Percentiles rank a stretch among this genome's conserved stretches.
Conservation (phyloP, 169 alveolate genomes). For the Plasmodium reichenowi region DNA sequence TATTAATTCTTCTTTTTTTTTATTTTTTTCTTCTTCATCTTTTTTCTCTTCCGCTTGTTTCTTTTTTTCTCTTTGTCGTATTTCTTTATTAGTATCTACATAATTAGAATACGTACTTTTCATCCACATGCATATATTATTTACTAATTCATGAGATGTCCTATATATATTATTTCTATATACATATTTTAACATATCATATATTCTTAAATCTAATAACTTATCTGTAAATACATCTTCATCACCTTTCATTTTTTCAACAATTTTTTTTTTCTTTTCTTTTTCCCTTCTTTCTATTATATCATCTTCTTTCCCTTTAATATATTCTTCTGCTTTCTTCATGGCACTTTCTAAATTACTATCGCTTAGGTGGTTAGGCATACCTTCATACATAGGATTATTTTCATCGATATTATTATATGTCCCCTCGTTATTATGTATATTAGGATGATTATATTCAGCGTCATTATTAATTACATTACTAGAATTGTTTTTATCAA, state of each 20-base stretch:
- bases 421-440: background rate
- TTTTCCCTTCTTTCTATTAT: constrained; percentile 62
- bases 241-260: constrained; percentile 36
- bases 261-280: constrained; percentile 44
- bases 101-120: constrained; percentile 15
- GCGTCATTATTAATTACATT: too few species aligned
- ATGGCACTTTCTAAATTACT: constrained; percentile 21
- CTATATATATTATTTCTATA: constrained; percentile 20
- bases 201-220: constrained; percentile 38
- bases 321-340: constrained; percentile 41
- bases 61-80: background rate
- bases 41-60: background rate
- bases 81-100: background rate
- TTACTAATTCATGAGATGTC: constrained; percentile 40
- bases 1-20: background rate
- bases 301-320: constrained; percentile 67
- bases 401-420: background rate
- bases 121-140: constrained; percentile 71
- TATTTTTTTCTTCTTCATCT: constrained; percentile 13
- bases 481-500: too few species aligned
- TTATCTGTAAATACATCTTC: constrained; percentile 64
- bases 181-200: constrained; percentile 62
- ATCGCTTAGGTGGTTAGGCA: constrained; percentile 1
- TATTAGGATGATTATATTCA: too few species aligned
- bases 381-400: background rate